phyloP scores from a whole-genome alignment of 306 rosid species.

The Cucurbita ficifolia region DNA sequence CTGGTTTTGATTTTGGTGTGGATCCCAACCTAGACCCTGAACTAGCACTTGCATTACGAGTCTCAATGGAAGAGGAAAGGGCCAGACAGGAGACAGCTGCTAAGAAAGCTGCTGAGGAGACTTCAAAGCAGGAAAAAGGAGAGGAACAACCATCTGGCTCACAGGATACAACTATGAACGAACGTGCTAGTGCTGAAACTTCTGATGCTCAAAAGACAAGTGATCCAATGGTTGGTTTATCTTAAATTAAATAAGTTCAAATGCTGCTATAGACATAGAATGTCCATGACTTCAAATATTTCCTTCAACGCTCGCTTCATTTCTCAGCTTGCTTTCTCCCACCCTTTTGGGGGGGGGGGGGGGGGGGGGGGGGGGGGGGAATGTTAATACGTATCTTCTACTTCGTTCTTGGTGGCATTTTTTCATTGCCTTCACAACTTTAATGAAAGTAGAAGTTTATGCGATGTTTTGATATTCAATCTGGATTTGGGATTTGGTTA shows the following conservation, averaged over 20 bases:
- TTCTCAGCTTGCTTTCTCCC: background rate
- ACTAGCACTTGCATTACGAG: slow-evolving; percentile 96
- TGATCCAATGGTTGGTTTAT: slow-evolving; percentile 39
- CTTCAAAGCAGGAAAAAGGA: slow-evolving; percentile 61
- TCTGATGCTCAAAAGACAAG: slow-evolving; percentile 51
- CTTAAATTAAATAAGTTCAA: background rate
- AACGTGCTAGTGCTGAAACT: slow-evolving; percentile 36
- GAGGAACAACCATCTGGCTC: slow-evolving; percentile 56
- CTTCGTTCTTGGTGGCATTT: background rate
- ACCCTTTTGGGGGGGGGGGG: background rate
- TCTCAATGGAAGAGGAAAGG: slow-evolving; percentile 99
- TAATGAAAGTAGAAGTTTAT: background rate
- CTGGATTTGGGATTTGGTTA: background rate
- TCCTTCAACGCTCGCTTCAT: background rate
- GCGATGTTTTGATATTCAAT: background rate
- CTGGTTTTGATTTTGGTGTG: slow-evolving; percentile 94
- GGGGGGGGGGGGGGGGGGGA: background rate
- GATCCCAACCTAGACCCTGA: slow-evolving; percentile 99
- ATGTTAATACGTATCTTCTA: background rate
- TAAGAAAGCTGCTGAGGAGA: slow-evolving; percentile 87
- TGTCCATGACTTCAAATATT: background rate
- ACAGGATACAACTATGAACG: slow-evolving; percentile 78
- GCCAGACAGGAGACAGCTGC: slow-evolving; percentile 99
- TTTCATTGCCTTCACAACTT: background rate
- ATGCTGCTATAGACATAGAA: background rate